Evolutionary conservation across 768 basidiomycete genomes (phyloP).

Genomic region (Atractiella rhizophila): DNA sequence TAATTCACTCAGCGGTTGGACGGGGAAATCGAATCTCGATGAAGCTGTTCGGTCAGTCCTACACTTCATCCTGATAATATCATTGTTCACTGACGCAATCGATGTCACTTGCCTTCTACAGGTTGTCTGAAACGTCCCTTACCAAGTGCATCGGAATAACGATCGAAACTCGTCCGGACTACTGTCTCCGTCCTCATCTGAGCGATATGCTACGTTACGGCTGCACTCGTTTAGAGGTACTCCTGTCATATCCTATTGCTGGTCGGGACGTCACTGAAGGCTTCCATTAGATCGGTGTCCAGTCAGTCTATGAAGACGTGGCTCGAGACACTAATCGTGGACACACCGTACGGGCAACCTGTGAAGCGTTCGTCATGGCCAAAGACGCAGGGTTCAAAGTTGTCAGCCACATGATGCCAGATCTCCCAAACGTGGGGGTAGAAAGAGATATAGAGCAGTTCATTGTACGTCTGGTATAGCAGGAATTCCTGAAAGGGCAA

Average conservation of each 20-base stretch:
- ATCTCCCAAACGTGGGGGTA: constrained; percentile 86
- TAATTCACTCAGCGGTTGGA: constrained; percentile 86
- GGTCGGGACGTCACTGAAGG: not conserved
- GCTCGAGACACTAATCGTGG: constrained; percentile 96
- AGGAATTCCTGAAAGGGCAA: not conserved
- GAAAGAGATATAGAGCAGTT: constrained; percentile 96
- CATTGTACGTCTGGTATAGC: constrained; percentile 27
- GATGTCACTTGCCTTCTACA: constrained; percentile 16
- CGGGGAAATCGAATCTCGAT: constrained; percentile 62
- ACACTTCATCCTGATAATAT: not conserved
- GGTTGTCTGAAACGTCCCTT: constrained; percentile 87
- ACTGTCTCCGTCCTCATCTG: constrained; percentile 85
- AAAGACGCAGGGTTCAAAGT: constrained; percentile 99
- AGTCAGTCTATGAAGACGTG: constrained; percentile 97
- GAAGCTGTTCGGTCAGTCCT: constrained; percentile 58
- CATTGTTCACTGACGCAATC: not conserved
- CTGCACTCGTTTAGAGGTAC: constrained; percentile 70
- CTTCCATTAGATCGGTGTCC: constrained; percentile 47
- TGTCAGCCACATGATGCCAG: constrained; percentile 98
- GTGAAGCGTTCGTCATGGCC: constrained; percentile 86
- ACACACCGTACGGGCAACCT: constrained; percentile 89
- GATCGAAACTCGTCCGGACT: constrained; percentile 94
- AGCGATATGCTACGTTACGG: constrained; percentile 98
- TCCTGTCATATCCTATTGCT: not conserved
- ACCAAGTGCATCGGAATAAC: constrained; percentile 98